Percentiles rank a stretch among this genome's conserved stretches.
Conservation (phyloP, 257 asterid species). For the Solanum sejunctum region DNA sequence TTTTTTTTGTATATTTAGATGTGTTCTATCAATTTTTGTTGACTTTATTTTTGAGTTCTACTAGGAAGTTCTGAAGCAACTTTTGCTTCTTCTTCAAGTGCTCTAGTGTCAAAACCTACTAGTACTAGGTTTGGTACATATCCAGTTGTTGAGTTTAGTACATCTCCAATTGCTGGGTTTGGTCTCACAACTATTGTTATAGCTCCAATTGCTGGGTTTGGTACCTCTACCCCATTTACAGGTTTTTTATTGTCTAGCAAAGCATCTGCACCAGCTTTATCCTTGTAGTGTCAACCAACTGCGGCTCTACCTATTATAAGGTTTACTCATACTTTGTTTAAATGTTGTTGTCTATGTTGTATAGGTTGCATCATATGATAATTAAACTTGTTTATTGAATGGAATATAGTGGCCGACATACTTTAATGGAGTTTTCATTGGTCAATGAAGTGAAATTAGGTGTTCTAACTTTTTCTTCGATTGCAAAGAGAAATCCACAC, state of each 20-base stretch:
- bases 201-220: constrained; percentile 34
- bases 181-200: constrained; percentile 15
- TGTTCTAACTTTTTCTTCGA: neutral
- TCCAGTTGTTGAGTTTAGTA: too few relatives aligned
- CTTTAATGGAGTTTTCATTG: neutral
- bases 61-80: too few relatives aligned
- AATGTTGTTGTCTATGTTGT: neutral
- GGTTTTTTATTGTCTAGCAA: constrained; percentile 30
- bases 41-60: too few relatives aligned
- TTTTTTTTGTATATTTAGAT: too few relatives aligned
- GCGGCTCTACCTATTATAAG: constrained; percentile 37
- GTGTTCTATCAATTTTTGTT: too few relatives aligned
- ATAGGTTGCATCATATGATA: neutral
- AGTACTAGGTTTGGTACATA: neutral
- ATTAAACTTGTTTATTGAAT: neutral
- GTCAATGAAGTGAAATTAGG: neutral
- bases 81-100: constrained; percentile 4
- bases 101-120: constrained; percentile 29
- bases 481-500: neutral
- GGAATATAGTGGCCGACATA: neutral
- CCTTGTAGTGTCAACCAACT: constrained; percentile 43
- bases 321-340: neutral
- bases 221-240: constrained; percentile 16
- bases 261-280: constrained; percentile 24
- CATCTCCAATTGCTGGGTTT: too few relatives aligned